Base-by-base conservation (phyloP, 768 basidiomycete genomes). In the Phaeotremella fagi region DNA sequence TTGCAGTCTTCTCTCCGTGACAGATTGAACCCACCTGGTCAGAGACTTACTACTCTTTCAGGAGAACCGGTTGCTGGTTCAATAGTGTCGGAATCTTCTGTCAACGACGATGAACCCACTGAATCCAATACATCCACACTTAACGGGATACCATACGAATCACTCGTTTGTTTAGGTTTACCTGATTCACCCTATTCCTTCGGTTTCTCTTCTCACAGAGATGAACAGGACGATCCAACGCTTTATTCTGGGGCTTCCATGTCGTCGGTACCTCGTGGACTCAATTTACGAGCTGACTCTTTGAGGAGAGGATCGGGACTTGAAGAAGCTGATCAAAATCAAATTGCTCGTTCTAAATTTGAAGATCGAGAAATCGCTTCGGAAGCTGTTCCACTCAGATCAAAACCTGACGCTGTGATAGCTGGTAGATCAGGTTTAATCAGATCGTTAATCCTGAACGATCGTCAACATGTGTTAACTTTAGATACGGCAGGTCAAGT, bases 401-500 rank as follows among this genome's bases (percentile, higher is more conserved):
- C 68, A 0, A 68, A 73, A 2, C 87, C 92, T 0, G 88, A 89
- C 59, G 81, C 82, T 50, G 74, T 86, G 12, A 86, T 94, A 29
- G 62, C 73, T 5, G 94, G 94, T 1, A 63, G 75, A 18, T 80
- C 82, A 56, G 94, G 94, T 3, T 80, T 97, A 22, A 85, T 95
- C 45, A 80, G 92, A 28, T 85, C 83, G 5, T 76, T 87, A 36
- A 78, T 94, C 43, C 76, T 98, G 36, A 95, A 89, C 72, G 90
- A 97, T 68, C 80, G 88, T 54, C 79, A 90, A 60, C 91, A 97
- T 67, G 90, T 87, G 18, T 77, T 99, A 38, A 90, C 90, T 0
- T 85, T 95, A 36, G 87, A 97, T 67, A 94, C 90, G 0, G 79
- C 81, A 1, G 90, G 91, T 4, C 84, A 87, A 62, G 85, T 97